Conservation (phyloP, 768 basidiomycete species). For the Tylopilus felleus region DNA sequence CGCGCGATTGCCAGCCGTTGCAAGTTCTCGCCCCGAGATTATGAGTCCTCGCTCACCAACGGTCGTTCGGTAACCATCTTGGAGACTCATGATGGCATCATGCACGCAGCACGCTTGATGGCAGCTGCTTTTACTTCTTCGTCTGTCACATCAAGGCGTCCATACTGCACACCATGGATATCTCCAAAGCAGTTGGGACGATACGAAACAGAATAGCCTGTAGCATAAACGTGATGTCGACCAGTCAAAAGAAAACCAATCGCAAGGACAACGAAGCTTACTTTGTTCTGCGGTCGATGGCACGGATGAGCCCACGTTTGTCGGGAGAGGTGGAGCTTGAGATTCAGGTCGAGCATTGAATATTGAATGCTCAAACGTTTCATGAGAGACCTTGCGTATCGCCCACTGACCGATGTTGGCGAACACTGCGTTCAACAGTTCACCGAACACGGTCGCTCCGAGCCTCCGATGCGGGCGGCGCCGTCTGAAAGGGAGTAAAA, state of each 20-base stretch:
- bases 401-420: slow-evolving; percentile 94
- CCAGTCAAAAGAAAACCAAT: neutral
- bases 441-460: slow-evolving; percentile 86
- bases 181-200: slow-evolving; percentile 93
- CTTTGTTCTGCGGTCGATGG: slow-evolving; percentile 98
- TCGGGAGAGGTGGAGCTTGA: slow-evolving; percentile 87
- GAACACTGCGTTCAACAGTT: slow-evolving; percentile 93
- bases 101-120: slow-evolving; percentile 83
- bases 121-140: slow-evolving; percentile 86
- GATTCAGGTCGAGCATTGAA: slow-evolving; percentile 81
- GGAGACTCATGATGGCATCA: slow-evolving; percentile 71
- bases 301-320: slow-evolving; percentile 93
- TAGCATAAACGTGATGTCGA: slow-evolving; percentile 80
- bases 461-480: slow-evolving; percentile 80
- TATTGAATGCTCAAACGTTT: slow-evolving; percentile 95
- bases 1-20: slow-evolving; percentile 94
- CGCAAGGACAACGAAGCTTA: slow-evolving; percentile 34
- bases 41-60: slow-evolving; percentile 97
- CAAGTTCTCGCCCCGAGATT: slow-evolving; percentile 98
- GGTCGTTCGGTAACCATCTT: slow-evolving; percentile 83
- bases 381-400: slow-evolving; percentile 90
- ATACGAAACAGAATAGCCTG: slow-evolving; percentile 94
- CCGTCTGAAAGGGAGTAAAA: slow-evolving; percentile 58
- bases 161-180: slow-evolving; percentile 98
- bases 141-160: slow-evolving; percentile 80